Base-by-base conservation (phyloP, 768 basidiomycete species). In the Boletus insuetus region DNA sequence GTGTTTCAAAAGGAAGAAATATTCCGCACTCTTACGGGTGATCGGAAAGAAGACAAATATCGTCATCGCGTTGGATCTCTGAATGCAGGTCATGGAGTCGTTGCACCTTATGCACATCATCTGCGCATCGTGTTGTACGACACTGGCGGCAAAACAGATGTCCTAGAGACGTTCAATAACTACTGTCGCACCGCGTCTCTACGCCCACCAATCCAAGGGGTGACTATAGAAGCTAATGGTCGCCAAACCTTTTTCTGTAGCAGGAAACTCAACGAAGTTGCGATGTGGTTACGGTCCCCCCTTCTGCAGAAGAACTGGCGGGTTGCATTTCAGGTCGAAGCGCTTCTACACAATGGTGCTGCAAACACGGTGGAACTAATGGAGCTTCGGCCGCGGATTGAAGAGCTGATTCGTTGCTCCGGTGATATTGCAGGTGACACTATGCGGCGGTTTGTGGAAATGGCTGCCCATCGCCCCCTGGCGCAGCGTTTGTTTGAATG, bases 301-400 rank as follows among this genome's bases (percentile, higher is more conserved):
- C 74, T 79, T 14, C 51, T 69, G 29, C 11, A 49, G 32, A 51
- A 58, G 6, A 59, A 64, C 22, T 92, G 87, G 87, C 69, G 74
- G 5, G 77, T 90, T 32, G 86, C 85, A 1, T 94, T 91, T 65
- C 91, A 94, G 68, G 72, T 91, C 29, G 89, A 89, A 66, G 80
- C 83, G 0, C 73, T 91, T 12, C 67, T 93, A 6, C 82, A 75
- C 22, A 88, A 86, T 55, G 80, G 81, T 0, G 69, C 82, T 19
- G 74, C 92, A 20, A 82, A 84, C 55, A 84, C 88, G 0, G 69
- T 70, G 9, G 86, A 90, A 34, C 42, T 93, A 1, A 64, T 70
- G 5, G 62, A 69, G 6, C 70, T 90, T 38, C 68, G 77, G 17
- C 74, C 75, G 2, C 66, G 64, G 5, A 73, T 90, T 40, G 70